These are phyloP conservation scores for Melampsora americana DNA, from an alignment of 1,284 basidiomycete species.

Conservation along the genomic window DNA sequence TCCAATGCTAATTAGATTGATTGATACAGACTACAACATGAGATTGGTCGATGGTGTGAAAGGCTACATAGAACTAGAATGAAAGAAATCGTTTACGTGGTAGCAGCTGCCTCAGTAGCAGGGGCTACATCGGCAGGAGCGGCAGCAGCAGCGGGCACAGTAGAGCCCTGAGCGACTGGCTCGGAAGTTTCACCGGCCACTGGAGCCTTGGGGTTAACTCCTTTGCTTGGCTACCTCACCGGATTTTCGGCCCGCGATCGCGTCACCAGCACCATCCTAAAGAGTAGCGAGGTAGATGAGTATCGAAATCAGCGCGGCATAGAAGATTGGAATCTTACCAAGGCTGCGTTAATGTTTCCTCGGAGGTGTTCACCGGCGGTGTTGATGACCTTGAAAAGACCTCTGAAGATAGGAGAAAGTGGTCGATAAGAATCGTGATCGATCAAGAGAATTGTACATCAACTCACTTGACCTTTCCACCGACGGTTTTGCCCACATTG, in stretches of 20 bases:
- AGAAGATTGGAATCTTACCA: slow-evolving; percentile 1
- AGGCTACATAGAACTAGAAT: too few species aligned
- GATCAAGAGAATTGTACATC: neutral
- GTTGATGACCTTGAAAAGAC: slow-evolving; percentile 12
- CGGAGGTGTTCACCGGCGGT: slow-evolving; percentile 34
- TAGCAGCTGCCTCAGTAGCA: neutral
- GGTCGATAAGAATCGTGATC: neutral
- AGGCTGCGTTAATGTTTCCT: slow-evolving; percentile 37
- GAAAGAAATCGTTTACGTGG: neutral
- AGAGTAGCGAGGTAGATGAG: neutral
- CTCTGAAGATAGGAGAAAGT: neutral
- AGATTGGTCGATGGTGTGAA: too few species aligned
- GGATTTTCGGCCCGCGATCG: slow-evolving; percentile 15
- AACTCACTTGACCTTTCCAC: slow-evolving; percentile 21
- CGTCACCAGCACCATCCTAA: slow-evolving; percentile 38
- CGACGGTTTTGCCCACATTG: slow-evolving; percentile 18
- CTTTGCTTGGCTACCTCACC: slow-evolving; percentile 12
- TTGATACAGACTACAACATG: too few species aligned
- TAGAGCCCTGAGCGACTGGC: neutral
- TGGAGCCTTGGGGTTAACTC: neutral
- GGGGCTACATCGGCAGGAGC: neutral
- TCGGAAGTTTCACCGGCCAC: neutral
- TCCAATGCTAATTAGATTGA: too few species aligned
- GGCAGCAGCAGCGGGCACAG: neutral
- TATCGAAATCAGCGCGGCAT: neutral